Percentiles rank a stretch among this genome's conserved stretches.
Evolutionary conservation across 2,329 filamentous ascomycete species (phyloP).

Genomic region (Zymoseptoria tritici): DNA sequence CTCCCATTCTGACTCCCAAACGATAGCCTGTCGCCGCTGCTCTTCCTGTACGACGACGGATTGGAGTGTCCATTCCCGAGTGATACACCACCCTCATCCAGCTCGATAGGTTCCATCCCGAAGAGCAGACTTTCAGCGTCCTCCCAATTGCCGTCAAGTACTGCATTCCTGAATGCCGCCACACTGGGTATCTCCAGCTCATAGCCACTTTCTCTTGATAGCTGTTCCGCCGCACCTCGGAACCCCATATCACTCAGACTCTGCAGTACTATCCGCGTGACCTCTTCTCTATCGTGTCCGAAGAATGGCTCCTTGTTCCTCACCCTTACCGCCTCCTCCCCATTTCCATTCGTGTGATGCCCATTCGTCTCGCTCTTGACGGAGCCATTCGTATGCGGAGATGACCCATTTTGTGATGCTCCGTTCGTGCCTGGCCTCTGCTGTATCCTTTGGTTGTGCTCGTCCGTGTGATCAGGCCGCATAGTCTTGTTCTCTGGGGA

Average conservation of each 20-base stretch:
- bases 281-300: constrained; percentile 85
- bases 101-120: constrained; percentile 37
- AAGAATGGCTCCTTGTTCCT: constrained; percentile 51
- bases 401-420: constrained; percentile 28
- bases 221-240: constrained; percentile 61
- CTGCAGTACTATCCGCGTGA: constrained; percentile 87
- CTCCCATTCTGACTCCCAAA: constrained; percentile 25
- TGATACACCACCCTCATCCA: constrained; percentile 38
- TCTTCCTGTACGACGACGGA: constrained; percentile 16
- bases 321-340: constrained; percentile 9
- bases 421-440: constrained; percentile 31
- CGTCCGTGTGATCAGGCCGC: constrained; percentile 31
- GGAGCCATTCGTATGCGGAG: constrained; percentile 35
- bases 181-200: constrained; percentile 81
- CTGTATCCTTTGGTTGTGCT: constrained; percentile 34
- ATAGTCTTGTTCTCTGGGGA: constrained; percentile 37
- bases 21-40: constrained; percentile 9
- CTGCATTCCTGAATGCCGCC: constrained; percentile 72
- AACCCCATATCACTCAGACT: constrained; percentile 86
- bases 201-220: constrained; percentile 77
- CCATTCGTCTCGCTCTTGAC: constrained; percentile 37
- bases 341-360: constrained; percentile 35
- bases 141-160: constrained; percentile 72
- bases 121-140: constrained; percentile 78
- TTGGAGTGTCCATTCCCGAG: constrained; percentile 22